phyloP scores from a whole-genome alignment of 2,329 filamentous ascomycete genomes.

The Aspergillus tanneri region DNA sequence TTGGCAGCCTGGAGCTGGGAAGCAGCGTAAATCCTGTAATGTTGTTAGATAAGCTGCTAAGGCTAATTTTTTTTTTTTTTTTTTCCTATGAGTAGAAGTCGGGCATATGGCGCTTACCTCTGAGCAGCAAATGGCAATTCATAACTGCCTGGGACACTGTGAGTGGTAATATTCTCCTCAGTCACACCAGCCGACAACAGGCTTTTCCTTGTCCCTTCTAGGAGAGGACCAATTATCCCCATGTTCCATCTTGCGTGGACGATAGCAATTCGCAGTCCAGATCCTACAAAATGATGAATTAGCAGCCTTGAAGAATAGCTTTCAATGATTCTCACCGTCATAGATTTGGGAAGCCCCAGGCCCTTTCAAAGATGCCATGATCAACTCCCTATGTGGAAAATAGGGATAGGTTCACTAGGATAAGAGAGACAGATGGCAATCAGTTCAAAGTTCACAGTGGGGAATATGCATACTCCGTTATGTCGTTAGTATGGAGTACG shows the following conservation, averaged over 20 bases:
- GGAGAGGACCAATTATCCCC: conserved; percentile 79
- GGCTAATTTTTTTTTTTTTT: too few species aligned
- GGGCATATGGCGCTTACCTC: conserved; percentile 57
- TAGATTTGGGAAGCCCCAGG: conserved; percentile 58
- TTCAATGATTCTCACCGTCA: conserved; percentile 58
- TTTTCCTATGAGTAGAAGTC: neutral
- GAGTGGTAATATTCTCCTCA: conserved; percentile 81
- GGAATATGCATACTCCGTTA: too few species aligned
- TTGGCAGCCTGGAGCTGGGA: conserved; percentile 79
- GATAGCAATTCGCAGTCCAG: conserved; percentile 82
- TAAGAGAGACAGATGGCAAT: neutral
- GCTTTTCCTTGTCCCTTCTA: conserved; percentile 75
- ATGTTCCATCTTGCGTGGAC: conserved; percentile 95
- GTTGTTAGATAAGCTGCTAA: neutral
- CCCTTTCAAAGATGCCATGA: conserved; percentile 61
- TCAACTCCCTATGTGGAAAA: conserved; percentile 13
- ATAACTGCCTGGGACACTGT: conserved; percentile 91
- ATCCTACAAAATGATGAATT: conserved; percentile 50
- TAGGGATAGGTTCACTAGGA: too few species aligned
- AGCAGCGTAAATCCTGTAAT: conserved; percentile 70
- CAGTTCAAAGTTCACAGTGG: neutral
- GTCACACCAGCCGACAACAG: conserved; percentile 77
- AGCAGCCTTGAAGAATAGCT: too few species aligned
- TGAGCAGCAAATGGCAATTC: conserved; percentile 90
- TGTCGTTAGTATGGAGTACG: too few species aligned